These are phyloP conservation scores for Oenanthe javanica DNA, from an alignment of 140 eudicot species.

Conservation along the genomic window DNA sequence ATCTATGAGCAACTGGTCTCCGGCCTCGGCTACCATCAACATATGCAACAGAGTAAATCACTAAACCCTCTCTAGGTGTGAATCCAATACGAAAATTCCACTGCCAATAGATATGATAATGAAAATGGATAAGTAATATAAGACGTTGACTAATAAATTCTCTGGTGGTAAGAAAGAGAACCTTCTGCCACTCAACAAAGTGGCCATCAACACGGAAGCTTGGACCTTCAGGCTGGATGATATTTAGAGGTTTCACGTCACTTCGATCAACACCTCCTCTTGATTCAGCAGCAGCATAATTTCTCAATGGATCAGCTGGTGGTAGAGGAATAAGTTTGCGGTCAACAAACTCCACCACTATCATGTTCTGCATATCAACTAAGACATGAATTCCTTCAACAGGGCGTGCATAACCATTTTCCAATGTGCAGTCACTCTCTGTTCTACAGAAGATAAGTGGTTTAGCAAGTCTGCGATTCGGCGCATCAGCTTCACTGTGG, in stretches of 20 bases:
- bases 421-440: constrained; percentile 97
- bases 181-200: constrained; percentile 99
- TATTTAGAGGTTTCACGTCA: constrained; percentile 88
- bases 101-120: constrained; percentile 33
- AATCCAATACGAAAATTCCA: constrained; percentile 97
- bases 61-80: constrained; percentile 94
- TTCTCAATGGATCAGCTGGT: constrained; percentile 95
- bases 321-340: constrained; percentile 94
- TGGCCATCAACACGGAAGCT: constrained; percentile 85
- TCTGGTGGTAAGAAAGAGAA: not conserved
- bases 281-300: constrained; percentile 95
- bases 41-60: constrained; percentile 90
- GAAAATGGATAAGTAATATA: constrained; percentile 3
- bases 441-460: constrained; percentile 95
- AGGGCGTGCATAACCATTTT: constrained; percentile 98
- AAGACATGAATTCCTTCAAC: constrained; percentile 96
- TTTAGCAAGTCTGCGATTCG: constrained; percentile 90
- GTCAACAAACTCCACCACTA: constrained; percentile 88
- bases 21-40: constrained; percentile 98
- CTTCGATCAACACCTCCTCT: constrained; percentile 98
- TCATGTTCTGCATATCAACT: constrained; percentile 98
- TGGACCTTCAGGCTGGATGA: constrained; percentile 95
- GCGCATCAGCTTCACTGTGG: constrained; percentile 90
- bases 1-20: constrained; percentile 93
- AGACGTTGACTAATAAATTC: not conserved